These are phyloP conservation scores for Penicillium canariense DNA, from an alignment of 495 filamentous ascomycete genomes.

Conservation along the genomic window DNA sequence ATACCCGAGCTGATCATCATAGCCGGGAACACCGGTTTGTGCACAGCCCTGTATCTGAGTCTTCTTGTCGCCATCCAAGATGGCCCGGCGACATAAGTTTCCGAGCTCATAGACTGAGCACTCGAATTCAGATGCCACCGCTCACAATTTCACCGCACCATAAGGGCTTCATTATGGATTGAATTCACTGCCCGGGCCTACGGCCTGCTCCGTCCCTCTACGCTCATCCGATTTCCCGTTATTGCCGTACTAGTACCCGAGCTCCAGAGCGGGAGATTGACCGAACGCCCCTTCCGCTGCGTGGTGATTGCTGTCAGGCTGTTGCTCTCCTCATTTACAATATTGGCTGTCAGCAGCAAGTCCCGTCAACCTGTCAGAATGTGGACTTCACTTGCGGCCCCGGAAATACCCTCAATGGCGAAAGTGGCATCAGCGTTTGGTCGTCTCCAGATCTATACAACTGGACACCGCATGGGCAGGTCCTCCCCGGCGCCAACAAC, in stretches of 20 bases:
- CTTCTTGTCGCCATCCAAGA: too few species aligned
- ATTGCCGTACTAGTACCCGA: neutral
- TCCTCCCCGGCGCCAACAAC: conserved; percentile 9
- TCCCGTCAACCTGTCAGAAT: conserved; percentile 2
- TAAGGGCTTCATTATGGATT: neutral
- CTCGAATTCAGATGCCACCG: too few species aligned
- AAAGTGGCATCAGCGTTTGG: conserved; percentile 21
- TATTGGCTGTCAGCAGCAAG: conserved; percentile 28
- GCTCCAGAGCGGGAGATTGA: neutral
- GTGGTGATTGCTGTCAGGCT: neutral
- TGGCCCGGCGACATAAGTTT: too few species aligned
- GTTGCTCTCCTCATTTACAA: conserved; percentile 26
- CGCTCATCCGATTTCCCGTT: neutral
- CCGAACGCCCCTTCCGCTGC: neutral
- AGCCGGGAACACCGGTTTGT: too few species aligned
- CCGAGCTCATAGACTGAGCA: too few species aligned
- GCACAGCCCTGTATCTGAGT: too few species aligned
- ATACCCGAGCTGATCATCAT: too few species aligned
- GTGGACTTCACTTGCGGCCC: conserved; percentile 20
- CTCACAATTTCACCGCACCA: too few species aligned
- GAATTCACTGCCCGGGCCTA: neutral
- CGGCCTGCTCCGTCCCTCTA: neutral
- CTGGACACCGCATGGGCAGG: conserved; percentile 17
- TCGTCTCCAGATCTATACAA: conserved; percentile 12
- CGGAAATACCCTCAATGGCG: conserved; percentile 16